Evolutionary conservation across 345 rosid genomes (phyloP), one percentile per base, ranked within the genome.

Genomic region (Camelina laxa): DNA sequence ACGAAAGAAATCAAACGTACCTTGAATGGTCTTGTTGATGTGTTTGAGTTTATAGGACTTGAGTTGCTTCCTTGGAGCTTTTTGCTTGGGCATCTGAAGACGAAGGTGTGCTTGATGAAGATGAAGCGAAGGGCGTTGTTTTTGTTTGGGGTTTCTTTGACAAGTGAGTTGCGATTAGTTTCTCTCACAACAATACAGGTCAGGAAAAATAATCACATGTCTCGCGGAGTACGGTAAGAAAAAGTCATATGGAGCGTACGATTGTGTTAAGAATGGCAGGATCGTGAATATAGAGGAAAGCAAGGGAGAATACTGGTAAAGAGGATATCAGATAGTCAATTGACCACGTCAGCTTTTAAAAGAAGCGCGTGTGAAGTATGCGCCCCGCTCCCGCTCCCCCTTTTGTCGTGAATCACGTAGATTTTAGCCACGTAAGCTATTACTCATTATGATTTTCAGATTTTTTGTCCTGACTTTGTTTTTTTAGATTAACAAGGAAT

Each of bases 71-170:
- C 79, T 85, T 6, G 88, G 85, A 75, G 87, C 97, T 72, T 83
- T 95, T 60, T 88, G 81, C 75, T 88, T 95, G 82, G 91, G 92
- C 99, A 95, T 95, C 77, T 72, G 58, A 68, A 82, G 88, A 27
- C 30, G 30, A 33, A 33, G 36, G 36, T 33, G 36, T 33, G 35
- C 6, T 51, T 44, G 77, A 57, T 49, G 81, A 17, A 5, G 36
- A 27, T 27, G 30, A 27, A 27, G 30, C 30, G 30, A 27, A 27
- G 30, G 30, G 5, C 30, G 4, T 22, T 27, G 30, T 27, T 27
- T 27, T 27, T 27, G 30, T 27, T 27, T 27, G 30, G 30, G 30
- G 30, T 27, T 27, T 27, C n/a, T n/a, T n/a, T n/a, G n/a, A n/a
- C n/a, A n/a, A n/a, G 0, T 27, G 30, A 27, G 30, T 24, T 24